Percentiles rank a stretch among this genome's conserved stretches.
phyloP scores from a whole-genome alignment of 441 rosid species.

The Gossypium trilobum region DNA sequence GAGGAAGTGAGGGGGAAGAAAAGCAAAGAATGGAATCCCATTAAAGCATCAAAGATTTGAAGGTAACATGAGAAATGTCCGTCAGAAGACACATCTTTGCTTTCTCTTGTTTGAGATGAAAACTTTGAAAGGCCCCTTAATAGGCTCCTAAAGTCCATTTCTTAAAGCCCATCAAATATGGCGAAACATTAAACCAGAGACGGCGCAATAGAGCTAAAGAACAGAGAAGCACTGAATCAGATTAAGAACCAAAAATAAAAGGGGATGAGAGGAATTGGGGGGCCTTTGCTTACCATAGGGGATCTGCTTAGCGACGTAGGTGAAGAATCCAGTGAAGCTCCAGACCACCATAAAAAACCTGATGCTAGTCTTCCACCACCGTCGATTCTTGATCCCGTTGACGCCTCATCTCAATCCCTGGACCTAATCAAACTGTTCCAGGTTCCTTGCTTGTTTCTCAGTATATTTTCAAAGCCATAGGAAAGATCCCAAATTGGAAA shows the following conservation, averaged over 20 bases:
- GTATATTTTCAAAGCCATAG: background rate
- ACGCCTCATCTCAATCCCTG: conserved; percentile 27
- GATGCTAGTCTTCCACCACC: conserved; percentile 9
- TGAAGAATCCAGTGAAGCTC: conserved; percentile 24
- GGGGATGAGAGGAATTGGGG: conserved; percentile 72
- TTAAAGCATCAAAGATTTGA: too few species aligned
- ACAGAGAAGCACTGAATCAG: background rate
- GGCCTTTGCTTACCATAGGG: conserved; percentile 71
- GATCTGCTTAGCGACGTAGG: conserved; percentile 77
- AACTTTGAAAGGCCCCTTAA: background rate
- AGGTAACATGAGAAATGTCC: too few species aligned
- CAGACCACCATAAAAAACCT: conserved; percentile 10
- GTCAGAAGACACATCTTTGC: too few species aligned
- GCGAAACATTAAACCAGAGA: background rate
- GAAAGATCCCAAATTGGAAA: background rate
- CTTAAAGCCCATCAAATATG: background rate
- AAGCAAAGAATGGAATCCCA: too few species aligned
- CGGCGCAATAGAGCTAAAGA: background rate
- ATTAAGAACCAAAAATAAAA: background rate
- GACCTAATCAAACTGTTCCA: conserved; percentile 59
- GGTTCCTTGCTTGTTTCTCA: conserved; percentile 28
- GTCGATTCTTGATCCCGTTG: conserved; percentile 19
- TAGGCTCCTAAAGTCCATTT: background rate
- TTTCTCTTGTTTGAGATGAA: background rate
- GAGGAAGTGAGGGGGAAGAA: too few species aligned